Evolutionary conservation across 2,329 filamentous ascomycete species (phyloP), one percentile per base, ranked within the genome.

Genomic region (Thielaviopsis musarum): DNA sequence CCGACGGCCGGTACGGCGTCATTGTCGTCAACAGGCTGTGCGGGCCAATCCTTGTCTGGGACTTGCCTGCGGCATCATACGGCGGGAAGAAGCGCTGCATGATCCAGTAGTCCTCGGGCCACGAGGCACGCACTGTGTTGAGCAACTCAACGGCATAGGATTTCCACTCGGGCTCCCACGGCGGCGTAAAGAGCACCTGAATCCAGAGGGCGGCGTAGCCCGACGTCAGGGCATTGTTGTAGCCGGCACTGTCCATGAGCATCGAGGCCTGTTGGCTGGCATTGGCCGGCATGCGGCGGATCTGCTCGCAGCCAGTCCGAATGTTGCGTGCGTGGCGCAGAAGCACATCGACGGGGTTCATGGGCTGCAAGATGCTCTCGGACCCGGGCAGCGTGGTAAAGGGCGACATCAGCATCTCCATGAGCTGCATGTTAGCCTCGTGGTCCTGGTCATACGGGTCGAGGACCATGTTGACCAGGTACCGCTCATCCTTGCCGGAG

Each of bases 381-480:
- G 65, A 67, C 62, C 71, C 68, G 61, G 70, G 67, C 66, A 74
- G 66, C 69, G 72, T 75, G 59, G 71, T 73, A 60, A 74, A 71
- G 54, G 74, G 70, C 49, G 75, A 73, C n/a, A 91, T 72, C 63
- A 82, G 75, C 26, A 71, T 71, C 61, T 79, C 76, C 45, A 96
- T 73, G 56, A 79, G 74, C 1, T 74, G 71, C 13, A 80, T 69
- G 0, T 77, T 74, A 0, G 91, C 79, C 69, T 95, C 89, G 15
- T 79, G 71, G 38, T 82, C 78, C 2, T 79, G 82, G 28, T 81
- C 79, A 69, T 87, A 95, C 0, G 91, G 90, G 66, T 95, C 88
- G 64, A 96, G 76, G 67, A 88, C 94, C 80, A 95, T 91, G 54
- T 76, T 21, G 15, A 24, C 30, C 5, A 56, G 26, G 22, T 41